Evolutionary conservation across 2,329 filamentous ascomycete species (phyloP).

Genomic region (Alternaria rosae): DNA sequence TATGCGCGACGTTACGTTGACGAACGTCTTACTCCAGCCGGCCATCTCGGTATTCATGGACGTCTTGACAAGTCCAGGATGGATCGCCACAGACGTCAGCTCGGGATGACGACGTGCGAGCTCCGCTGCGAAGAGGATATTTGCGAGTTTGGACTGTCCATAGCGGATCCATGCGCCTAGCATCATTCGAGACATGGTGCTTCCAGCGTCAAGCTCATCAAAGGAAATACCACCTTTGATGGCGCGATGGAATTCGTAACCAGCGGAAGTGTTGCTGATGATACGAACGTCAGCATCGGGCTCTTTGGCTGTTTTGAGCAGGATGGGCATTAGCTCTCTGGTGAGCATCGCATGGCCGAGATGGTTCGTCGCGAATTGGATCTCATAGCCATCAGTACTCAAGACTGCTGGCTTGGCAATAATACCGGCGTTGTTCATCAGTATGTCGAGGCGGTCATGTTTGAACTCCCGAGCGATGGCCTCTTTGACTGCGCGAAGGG

Average conservation of each 20-base stretch:
- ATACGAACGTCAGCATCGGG: slow-evolving; percentile 55
- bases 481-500: background rate
- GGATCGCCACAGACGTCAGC: slow-evolving; percentile 54
- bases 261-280: slow-evolving; percentile 49
- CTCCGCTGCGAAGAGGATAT: slow-evolving; percentile 55
- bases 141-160: slow-evolving; percentile 60
- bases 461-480: background rate
- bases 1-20: slow-evolving; percentile 8
- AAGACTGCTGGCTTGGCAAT: slow-evolving; percentile 46
- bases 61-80: slow-evolving; percentile 61
- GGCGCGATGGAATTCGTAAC: slow-evolving; percentile 25
- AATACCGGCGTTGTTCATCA: slow-evolving; percentile 58
- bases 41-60: slow-evolving; percentile 38
- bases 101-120: slow-evolving; percentile 55
- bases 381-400: slow-evolving; percentile 58
- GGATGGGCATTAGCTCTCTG: slow-evolving; percentile 53
- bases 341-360: slow-evolving; percentile 59
- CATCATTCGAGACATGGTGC: slow-evolving; percentile 30
- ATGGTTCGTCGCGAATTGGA: slow-evolving; percentile 61
- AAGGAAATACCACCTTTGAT: slow-evolving; percentile 43
- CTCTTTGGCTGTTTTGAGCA: slow-evolving; percentile 52
- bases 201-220: slow-evolving; percentile 7
- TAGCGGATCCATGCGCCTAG: slow-evolving; percentile 52
- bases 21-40: slow-evolving; percentile 21
- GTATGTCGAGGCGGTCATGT: slow-evolving; percentile 53